Evolutionary conservation across 2,329 filamentous ascomycete genomes (phyloP).

Genomic region (Zymoseptoria crescenta): DNA sequence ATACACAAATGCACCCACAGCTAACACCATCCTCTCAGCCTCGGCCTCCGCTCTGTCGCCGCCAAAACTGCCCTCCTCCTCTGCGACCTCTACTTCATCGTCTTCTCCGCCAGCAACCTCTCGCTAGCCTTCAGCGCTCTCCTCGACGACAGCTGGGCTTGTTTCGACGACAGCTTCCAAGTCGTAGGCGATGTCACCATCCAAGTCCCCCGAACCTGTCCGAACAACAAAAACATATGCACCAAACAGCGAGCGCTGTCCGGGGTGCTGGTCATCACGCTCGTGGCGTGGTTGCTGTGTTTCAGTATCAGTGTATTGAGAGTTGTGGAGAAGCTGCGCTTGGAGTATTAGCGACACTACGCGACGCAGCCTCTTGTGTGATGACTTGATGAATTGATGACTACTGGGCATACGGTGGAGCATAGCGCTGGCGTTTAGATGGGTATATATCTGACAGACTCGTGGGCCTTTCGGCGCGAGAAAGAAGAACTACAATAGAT

Average conservation of each 20-base stretch:
- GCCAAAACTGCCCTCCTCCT: conserved; percentile 86
- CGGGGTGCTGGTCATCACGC: conserved; percentile 68
- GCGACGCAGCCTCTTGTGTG: background rate
- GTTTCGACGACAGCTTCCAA: conserved; percentile 24
- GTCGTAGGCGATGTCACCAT: conserved; percentile 10
- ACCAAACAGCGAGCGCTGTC: conserved; percentile 62
- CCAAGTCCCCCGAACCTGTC: conserved; percentile 27
- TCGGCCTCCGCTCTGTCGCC: conserved; percentile 74
- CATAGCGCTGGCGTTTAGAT: background rate
- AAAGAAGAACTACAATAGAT: background rate
- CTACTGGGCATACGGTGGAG: background rate
- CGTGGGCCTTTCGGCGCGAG: background rate
- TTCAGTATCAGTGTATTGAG: conserved; percentile 64
- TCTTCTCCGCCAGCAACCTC: conserved; percentile 91
- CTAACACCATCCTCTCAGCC: conserved; percentile 22
- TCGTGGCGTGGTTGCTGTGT: conserved; percentile 84
- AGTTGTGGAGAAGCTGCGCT: conserved; percentile 32
- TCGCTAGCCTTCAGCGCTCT: conserved; percentile 82
- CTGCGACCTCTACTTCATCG: conserved; percentile 90
- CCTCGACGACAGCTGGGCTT: conserved; percentile 52
- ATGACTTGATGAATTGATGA: background rate
- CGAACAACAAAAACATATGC: conserved; percentile 44
- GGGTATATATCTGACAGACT: background rate
- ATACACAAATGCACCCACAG: background rate
- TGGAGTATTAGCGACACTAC: conserved; percentile 7